A percentile compares a stretch with the other conserved stretches of the same genome.
Conservation (phyloP, 495 filamentous ascomycete species). For the Penicillium arizonense region DNA sequence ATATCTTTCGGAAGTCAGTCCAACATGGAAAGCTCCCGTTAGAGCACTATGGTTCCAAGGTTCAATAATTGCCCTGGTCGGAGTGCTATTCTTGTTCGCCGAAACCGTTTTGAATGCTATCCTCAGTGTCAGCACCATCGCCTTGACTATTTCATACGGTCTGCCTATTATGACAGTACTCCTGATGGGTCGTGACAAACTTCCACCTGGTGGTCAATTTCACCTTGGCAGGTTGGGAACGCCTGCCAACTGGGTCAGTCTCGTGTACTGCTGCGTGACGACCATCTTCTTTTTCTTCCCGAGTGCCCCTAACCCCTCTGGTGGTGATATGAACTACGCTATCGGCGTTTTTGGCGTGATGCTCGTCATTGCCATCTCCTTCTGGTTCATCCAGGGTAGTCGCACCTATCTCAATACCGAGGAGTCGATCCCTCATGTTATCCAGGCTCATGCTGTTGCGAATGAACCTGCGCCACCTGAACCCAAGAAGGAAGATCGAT, state of each 20-base stretch:
- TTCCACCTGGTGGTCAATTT: slow-evolving; percentile 37
- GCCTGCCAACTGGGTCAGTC: slow-evolving; percentile 35
- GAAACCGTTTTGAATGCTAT: slow-evolving; percentile 45
- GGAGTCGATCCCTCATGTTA: slow-evolving; percentile 34
- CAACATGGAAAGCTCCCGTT: slow-evolving; percentile 35
- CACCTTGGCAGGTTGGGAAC: slow-evolving; percentile 32
- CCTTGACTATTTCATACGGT: slow-evolving; percentile 44
- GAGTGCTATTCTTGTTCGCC: slow-evolving; percentile 42
- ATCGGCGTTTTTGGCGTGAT: slow-evolving; percentile 49
- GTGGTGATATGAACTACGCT: slow-evolving; percentile 46
- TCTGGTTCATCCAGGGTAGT: slow-evolving; percentile 40
- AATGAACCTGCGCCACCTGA: slow-evolving; percentile 15
- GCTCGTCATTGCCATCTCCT: slow-evolving; percentile 40
- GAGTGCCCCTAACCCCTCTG: slow-evolving; percentile 32
- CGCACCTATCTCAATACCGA: slow-evolving; percentile 38
- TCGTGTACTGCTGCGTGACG: slow-evolving; percentile 42
- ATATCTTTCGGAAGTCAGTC: slow-evolving; percentile 37
- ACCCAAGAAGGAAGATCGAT: slow-evolving; percentile 13
- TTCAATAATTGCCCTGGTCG: slow-evolving; percentile 37
- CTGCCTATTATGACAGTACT: slow-evolving; percentile 39
- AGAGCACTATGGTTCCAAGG: slow-evolving; percentile 45
- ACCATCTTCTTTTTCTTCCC: slow-evolving; percentile 49
- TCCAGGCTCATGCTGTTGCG: slow-evolving; percentile 31
- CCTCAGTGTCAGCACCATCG: slow-evolving; percentile 46
- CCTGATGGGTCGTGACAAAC: slow-evolving; percentile 38